Evolutionary conservation across 139 green algal species (phyloP), one percentile per base, ranked within the genome.

Genomic region (Volvox reticuliferus): DNA sequence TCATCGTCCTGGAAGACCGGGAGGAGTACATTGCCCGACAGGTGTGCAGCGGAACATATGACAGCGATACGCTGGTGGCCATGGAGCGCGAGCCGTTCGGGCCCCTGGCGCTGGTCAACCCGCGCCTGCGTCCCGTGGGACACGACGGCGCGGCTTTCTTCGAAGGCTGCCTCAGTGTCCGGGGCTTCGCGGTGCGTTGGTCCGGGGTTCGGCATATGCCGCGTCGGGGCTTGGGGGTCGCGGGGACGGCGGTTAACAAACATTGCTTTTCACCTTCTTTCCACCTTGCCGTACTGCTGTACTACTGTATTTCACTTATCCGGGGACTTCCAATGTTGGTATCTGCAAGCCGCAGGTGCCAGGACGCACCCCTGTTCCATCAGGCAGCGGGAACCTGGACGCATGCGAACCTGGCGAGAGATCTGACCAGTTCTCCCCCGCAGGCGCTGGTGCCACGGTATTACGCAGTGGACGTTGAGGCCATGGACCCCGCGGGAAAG

Each of bases 401-500:
- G 9, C 44, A 55, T 55, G 44, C 44, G 44, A 55, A 5, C 44
- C 44, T 5, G 44, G 44, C 44, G 44, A 9, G 44, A 55, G 5
- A 9, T 55, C 44, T 55, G 44, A 55, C 44, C 44, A 55, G 44
- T 55, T 55, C 44, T 55, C 44, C 9, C 44, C 44, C 83, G 50
- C 36, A 89, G 83, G 83, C 83, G 26, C 16, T 89, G 22, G 83
- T 89, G 67, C 83, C 67, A 13, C 83, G 83, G 22, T 89, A 89
- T 35, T 68, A 28, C 30, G 17, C n/a, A 37, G 83, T 89, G 83
- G 36, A 80, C 24, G 36, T 89, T 37, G 67, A 97, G 84, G 97
- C 96, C 19, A 95, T 98, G 91, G 95, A 99, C 93, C 55, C 98
- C 55, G 92, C 93, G 18, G 98, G 98, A 1, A 90, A 95, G 35